Percentiles rank a stretch among this genome's conserved stretches.
phyloP scores from a whole-genome alignment of 768 basidiomycete species.

The Coprinellus micaceus region DNA sequence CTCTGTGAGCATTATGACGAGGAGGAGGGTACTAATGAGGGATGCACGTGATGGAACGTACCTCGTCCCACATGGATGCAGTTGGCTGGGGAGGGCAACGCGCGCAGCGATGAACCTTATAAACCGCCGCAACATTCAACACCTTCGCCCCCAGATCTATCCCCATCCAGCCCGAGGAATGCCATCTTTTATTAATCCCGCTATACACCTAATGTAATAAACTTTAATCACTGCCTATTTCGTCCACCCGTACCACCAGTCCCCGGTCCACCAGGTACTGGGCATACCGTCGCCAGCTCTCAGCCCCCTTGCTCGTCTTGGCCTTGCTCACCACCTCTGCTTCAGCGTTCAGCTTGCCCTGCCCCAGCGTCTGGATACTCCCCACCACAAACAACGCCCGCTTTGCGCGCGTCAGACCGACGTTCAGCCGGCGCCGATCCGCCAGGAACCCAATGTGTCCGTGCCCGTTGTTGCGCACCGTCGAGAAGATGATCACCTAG shows the following conservation, averaged over 20 bases:
- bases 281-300: slow-evolving; percentile 60
- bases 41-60: too few relatives aligned
- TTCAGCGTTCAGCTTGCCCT: too few relatives aligned
- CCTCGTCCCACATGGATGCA: too few relatives aligned
- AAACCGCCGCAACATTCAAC: too few relatives aligned
- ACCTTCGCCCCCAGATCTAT: not conserved
- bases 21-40: too few relatives aligned
- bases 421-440: slow-evolving; percentile 82
- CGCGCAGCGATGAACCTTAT: too few relatives aligned
- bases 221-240: too few relatives aligned
- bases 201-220: not conserved
- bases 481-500: slow-evolving; percentile 92
- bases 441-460: slow-evolving; percentile 88
- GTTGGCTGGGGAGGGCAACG: too few relatives aligned
- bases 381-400: slow-evolving; percentile 82
- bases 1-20: too few relatives aligned
- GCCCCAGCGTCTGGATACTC: slow-evolving; percentile 59
- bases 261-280: slow-evolving; percentile 49
- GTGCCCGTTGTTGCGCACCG: slow-evolving; percentile 74
- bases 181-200: not conserved
- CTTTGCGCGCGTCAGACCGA: slow-evolving; percentile 86
- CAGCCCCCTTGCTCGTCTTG: slow-evolving; percentile 38
- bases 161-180: not conserved
- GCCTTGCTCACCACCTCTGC: slow-evolving; percentile 27
- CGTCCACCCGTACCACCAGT: slow-evolving; percentile 45